phyloP scores from a whole-genome alignment of 345 rosid species.

The Eucalyptus dawsonii region DNA sequence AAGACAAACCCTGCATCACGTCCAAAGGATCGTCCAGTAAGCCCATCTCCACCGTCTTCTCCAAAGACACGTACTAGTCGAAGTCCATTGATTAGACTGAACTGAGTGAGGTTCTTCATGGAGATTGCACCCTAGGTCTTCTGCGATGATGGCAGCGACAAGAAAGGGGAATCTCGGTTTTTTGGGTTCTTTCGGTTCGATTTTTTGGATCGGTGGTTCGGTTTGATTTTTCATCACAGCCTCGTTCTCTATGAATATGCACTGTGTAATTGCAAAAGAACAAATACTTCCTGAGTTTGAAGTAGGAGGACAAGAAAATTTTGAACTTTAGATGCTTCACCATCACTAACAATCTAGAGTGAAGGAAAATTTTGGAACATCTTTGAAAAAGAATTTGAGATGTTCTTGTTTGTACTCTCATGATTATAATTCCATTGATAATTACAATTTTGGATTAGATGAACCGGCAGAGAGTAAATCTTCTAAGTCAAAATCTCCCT shows the following conservation, averaged over 20 bases:
- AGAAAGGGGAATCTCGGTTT: background rate
- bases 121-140: background rate
- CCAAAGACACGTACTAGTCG: constrained; percentile 77
- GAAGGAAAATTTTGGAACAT: background rate
- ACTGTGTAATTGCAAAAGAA: too few species aligned
- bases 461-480: background rate
- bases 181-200: background rate
- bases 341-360: background rate
- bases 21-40: rapidly evolving
- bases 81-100: constrained; percentile 34
- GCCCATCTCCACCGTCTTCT: constrained; percentile 45
- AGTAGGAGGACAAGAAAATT: background rate
- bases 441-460: background rate
- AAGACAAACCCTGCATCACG: too few species aligned
- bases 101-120: background rate
- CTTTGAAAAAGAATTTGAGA: background rate
- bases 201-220: background rate
- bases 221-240: background rate
- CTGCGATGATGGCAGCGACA: background rate
- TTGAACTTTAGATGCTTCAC: background rate
- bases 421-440: too few species aligned
- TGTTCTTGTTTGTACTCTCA: background rate
- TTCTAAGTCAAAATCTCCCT: background rate
- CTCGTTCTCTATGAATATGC: background rate
- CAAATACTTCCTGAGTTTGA: background rate